A percentile compares a stretch with the other conserved stretches of the same genome.
phyloP scores from a whole-genome alignment of 108 stramenopile genomes.

The Tribonema minus region DNA sequence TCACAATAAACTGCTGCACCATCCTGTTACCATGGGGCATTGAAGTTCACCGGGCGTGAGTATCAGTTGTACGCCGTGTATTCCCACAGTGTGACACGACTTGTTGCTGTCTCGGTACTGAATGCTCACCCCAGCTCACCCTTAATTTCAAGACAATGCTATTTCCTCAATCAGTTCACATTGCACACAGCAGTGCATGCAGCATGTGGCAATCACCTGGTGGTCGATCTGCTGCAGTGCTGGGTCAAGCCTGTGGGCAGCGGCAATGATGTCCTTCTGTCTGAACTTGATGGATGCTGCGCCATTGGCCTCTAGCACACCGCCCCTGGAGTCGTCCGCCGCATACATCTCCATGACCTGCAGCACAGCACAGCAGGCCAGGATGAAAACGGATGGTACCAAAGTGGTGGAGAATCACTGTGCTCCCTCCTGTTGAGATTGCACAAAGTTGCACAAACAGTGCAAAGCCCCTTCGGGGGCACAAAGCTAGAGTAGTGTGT shows the following conservation, averaged over 20 bases:
- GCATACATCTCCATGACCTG: conserved; percentile 82
- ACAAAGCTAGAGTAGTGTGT: too few relatives aligned
- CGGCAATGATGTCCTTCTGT: conserved; percentile 76
- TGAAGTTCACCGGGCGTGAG: background rate
- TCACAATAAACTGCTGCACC: too few relatives aligned
- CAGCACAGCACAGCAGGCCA: background rate
- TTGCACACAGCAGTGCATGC: background rate
- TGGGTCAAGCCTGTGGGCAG: conserved; percentile 90
- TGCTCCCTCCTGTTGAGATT: too few relatives aligned
- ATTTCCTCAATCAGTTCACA: background rate
- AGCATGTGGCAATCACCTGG: conserved; percentile 14
- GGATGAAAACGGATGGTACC: too few relatives aligned
- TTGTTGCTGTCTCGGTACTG: too few relatives aligned
- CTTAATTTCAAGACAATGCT: too few relatives aligned
- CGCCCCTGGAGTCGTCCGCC: conserved; percentile 77
- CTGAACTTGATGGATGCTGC: conserved; percentile 95
- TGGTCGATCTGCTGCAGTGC: conserved; percentile 68
- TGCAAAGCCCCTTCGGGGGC: too few relatives aligned
- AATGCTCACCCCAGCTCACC: too few relatives aligned
- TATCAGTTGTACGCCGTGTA: background rate
- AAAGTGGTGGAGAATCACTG: too few relatives aligned
- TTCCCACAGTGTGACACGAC: background rate
- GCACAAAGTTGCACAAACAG: too few relatives aligned
- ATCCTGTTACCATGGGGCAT: background rate
- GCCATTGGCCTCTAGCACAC: conserved; percentile 96